Base-by-base conservation (phyloP, 2,329 filamentous ascomycete genomes). In the Colletotrichum abscissum region DNA sequence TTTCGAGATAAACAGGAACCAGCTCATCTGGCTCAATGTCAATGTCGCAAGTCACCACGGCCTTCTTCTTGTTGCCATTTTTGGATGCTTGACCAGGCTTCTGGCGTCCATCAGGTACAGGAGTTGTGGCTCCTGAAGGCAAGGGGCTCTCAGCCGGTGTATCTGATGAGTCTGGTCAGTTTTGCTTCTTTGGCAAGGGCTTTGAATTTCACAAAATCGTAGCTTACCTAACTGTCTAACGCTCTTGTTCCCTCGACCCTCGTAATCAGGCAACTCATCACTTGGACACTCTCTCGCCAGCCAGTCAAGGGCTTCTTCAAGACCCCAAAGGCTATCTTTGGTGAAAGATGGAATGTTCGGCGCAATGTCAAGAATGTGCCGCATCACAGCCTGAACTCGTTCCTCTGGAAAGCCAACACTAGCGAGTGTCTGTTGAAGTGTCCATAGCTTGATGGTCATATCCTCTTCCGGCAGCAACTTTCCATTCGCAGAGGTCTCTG, bases 251-350 rank as follows among this genome's bases (percentile, higher is more conserved):
- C 78, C 77, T 65, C 80, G 84, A 69, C 86, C 87, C 24, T 93
- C 91, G 80, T 97, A 97, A 59, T 91, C 88, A 6, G 93, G 93
- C 46, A 96, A 86, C 77, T 95, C 92, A 1, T 91, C 89, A 75
- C 87, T 84, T 16, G 88, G 84, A 77, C 92, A 94, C 79, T 97
- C 90, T 76, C 94, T 86, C n/a, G 95, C 94, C 67, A 98, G 88
- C 94, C 95, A 98, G 77, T 98, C 94, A 24, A 99, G 82, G 30
- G 94, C 92, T 82, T 98, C 95, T 74, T 97, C 93, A 46, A 98
- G 84, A 11, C 95, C 95, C 94, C 95, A 97, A 16, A 95, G 89
- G 56, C 88, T 88, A 75, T 95, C 93, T 76, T 91, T 92, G 73
- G 82, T 86, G 24, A 85, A 84, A 12, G 85, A 78, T 3, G 87